Evolutionary conservation across 768 basidiomycete species (phyloP), one percentile per base, ranked within the genome.

Genomic region (Pleurotus tuoliensis): DNA sequence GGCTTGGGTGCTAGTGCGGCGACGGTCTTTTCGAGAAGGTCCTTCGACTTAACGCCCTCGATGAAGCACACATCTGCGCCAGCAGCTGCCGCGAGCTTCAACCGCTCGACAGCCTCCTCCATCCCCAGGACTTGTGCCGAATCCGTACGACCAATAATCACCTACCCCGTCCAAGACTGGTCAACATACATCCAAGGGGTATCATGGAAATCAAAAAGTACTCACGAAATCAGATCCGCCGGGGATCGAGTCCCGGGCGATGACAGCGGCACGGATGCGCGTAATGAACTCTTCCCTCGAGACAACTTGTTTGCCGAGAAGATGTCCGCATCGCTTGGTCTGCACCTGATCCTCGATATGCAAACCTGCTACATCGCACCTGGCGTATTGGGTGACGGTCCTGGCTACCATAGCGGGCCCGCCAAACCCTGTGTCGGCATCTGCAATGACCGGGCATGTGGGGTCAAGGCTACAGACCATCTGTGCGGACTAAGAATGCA

Each of bases 341-440:
- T 90, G 89, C 1, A 90, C 87, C 69, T 91, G 89, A 63, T 90
- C 88, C 68, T 91, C 88, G 41, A 91, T 90, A 67, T 91, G 88
- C 64, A 88, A 76, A 4, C 75, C 89, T 11, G 88, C 89, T 15
- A 90, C 82, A 30, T 88, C 88, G 12, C 85, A 81, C 43, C 78
- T 78, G 3, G 72, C 80, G 58, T 90, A 90, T 66, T 87, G 81
- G 13, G 72, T 78, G 6, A 91, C 84, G 1, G 88, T 90, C 34
- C 88, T 86, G 9, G 87, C 86, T 25, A 90, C 82, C 77, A 84
- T 90, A 7, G 82, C 80, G 1, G 87, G 83, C 12, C 88, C 88
- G 59, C 88, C 88, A 59, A 90, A 90, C 3, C 88, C 88, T 52
- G 88, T 90, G 64, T 91, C 89, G 9, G 88, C 88, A 61, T 91